Conservation (phyloP, 139 green algal species). For the Astrephomene gubernaculifera region DNA sequence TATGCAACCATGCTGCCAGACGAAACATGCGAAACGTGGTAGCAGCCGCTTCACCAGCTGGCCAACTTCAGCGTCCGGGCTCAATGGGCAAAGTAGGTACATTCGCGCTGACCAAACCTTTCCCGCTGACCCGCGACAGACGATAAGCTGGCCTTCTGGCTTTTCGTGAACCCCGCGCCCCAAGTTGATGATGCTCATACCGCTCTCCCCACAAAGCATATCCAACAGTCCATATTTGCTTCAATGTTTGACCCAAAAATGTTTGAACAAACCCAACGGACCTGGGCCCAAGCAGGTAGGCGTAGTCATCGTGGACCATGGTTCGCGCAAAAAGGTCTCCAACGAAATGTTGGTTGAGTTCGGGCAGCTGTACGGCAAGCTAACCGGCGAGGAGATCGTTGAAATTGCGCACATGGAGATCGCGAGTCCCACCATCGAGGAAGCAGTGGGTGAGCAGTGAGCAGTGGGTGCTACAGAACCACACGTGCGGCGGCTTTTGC, state of each 20-base stretch:
- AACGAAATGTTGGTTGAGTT: conserved; percentile 91
- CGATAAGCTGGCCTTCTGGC: too few species aligned
- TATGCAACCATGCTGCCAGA: neutral
- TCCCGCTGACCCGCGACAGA: too few species aligned
- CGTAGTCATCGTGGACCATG: conserved; percentile 95
- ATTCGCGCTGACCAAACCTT: too few species aligned
- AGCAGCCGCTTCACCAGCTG: neutral
- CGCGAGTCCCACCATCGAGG: conserved; percentile 80
- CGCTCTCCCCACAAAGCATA: too few species aligned
- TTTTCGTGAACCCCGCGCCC: too few species aligned
- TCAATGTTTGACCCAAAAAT: neutral
- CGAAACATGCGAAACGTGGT: neutral
- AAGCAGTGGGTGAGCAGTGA: conserved; percentile 68
- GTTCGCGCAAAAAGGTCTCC: conserved; percentile 77
- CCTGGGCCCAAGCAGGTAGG: conserved; percentile 38
- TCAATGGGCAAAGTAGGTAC: too few species aligned
- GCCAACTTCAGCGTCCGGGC: too few species aligned
- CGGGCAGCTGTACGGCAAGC: conserved; percentile 74
- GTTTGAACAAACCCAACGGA: neutral
- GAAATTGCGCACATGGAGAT: conserved; percentile 94
- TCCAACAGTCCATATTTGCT: too few species aligned
- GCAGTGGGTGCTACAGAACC: neutral
- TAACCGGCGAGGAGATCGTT: conserved; percentile 69
- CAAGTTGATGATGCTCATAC: too few species aligned
- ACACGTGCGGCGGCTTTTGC: neutral